Percentiles rank a stretch among this genome's conserved stretches.
These are phyloP conservation scores for Enterospora canceri DNA, from an alignment of 371 early-diverging fungal species.

Conservation along the genomic window DNA sequence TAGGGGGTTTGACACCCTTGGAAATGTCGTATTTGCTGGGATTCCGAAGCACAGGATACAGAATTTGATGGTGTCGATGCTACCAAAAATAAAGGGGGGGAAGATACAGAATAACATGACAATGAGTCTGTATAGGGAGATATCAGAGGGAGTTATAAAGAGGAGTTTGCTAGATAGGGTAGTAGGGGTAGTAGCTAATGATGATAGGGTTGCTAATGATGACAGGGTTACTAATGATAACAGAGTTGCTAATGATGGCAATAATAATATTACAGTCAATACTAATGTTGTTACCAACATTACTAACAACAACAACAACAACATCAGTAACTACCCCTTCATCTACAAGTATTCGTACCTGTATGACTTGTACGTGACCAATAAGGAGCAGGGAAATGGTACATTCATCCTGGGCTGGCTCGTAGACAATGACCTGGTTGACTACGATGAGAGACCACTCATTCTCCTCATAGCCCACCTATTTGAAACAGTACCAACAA, in stretches of 20 bases:
- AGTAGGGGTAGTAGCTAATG: background rate
- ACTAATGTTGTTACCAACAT: slow-evolving; percentile 10
- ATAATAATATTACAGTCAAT: background rate
- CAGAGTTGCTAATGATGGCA: background rate
- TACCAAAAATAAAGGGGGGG: slow-evolving; percentile 58
- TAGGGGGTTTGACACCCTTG: slow-evolving; percentile 60
- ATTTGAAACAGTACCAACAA: slow-evolving; percentile 33
- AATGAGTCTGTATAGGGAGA: slow-evolving; percentile 49
- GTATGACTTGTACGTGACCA: slow-evolving; percentile 34
- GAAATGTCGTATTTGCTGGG: slow-evolving; percentile 60
- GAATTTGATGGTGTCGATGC: slow-evolving; percentile 55
- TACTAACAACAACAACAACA: slow-evolving; percentile 2
- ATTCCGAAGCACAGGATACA: slow-evolving; percentile 47
- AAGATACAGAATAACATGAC: slow-evolving; percentile 59
- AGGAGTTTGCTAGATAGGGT: slow-evolving; percentile 17
- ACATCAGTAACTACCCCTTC: slow-evolving; percentile 3
- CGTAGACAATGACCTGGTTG: slow-evolving; percentile 14
- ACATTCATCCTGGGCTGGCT: slow-evolving; percentile 34
- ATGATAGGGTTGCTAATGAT: background rate
- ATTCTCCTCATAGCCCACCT: slow-evolving; percentile 33
- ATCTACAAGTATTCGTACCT: slow-evolving; percentile 21
- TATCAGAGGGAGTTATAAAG: slow-evolving; percentile 36
- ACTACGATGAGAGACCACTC: slow-evolving; percentile 10
- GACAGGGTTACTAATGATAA: background rate
- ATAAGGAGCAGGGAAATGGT: slow-evolving; percentile 27